Conservation (phyloP, 2,329 filamentous ascomycete species). For the Pseudogymnoascus sp. region DNA sequence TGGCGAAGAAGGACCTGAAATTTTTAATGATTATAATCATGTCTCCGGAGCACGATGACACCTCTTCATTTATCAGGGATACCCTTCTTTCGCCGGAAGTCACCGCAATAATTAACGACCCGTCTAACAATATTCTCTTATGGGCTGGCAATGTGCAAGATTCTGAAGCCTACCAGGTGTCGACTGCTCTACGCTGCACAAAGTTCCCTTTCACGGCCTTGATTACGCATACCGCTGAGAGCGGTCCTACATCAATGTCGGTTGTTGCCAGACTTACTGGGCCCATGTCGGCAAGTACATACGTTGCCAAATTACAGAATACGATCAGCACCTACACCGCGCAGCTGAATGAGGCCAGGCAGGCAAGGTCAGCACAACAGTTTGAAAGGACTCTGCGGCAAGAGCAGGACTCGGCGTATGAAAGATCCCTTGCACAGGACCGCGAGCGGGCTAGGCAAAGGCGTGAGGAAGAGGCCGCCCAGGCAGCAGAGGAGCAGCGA, state of each 20-base stretch:
- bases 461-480: constrained; percentile 66
- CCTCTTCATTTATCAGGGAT: constrained; percentile 68
- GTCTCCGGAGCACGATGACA: constrained; percentile 93
- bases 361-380: constrained; percentile 70
- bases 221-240: constrained; percentile 78
- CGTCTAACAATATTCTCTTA: constrained; percentile 70
- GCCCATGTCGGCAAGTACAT: constrained; percentile 59
- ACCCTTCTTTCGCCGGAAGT: constrained; percentile 74
- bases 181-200: constrained; percentile 77
- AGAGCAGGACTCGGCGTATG: constrained; percentile 89
- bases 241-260: constrained; percentile 82
- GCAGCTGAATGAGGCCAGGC: constrained; percentile 66
- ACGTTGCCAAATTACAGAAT: constrained; percentile 64
- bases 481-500: constrained; percentile 57
- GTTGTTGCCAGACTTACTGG: constrained; percentile 74
- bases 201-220: constrained; percentile 87
- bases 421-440: constrained; percentile 81
- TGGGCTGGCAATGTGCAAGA: constrained; percentile 94
- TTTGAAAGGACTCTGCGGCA: constrained; percentile 72
- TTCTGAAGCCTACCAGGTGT: constrained; percentile 88
- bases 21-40: constrained; percentile 83
- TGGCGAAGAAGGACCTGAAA: constrained; percentile 83
- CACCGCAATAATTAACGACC: constrained; percentile 63
- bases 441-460: constrained; percentile 71
- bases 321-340: constrained; percentile 70